Evolutionary conservation across 2,329 filamentous ascomycete species (phyloP).

Genomic region (Xylaria polymorpha): DNA sequence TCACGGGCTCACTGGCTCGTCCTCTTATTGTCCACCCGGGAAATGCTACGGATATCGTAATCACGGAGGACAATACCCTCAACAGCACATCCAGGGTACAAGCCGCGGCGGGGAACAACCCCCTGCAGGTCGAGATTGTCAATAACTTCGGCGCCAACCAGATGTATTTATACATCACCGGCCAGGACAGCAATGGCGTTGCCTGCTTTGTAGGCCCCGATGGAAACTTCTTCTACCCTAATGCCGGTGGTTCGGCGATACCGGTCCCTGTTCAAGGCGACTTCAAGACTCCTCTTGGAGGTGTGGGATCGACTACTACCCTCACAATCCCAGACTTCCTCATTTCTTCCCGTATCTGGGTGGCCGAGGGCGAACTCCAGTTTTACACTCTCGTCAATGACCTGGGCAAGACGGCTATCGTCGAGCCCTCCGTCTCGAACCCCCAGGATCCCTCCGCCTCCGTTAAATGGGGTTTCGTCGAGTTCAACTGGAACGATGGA

Average conservation of each 20-base stretch:
- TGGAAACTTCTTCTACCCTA: slow-evolving; percentile 56
- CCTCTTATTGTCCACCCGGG: slow-evolving; percentile 46
- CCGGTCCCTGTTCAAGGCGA: slow-evolving; percentile 51
- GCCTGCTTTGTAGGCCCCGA: slow-evolving; percentile 55
- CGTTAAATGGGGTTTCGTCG: slow-evolving; percentile 63
- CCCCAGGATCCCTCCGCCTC: slow-evolving; percentile 56
- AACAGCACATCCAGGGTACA: slow-evolving; percentile 50
- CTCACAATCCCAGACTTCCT: slow-evolving; percentile 56
- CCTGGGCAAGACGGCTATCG: slow-evolving; percentile 51
- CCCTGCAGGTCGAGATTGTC: slow-evolving; percentile 48
- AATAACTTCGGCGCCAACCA: slow-evolving; percentile 54
- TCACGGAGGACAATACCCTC: slow-evolving; percentile 55
- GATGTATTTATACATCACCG: slow-evolving; percentile 58
- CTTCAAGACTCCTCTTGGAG: slow-evolving; percentile 54
- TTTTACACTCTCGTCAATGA: slow-evolving; percentile 53
- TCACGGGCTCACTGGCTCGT: slow-evolving; percentile 49
- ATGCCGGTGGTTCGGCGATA: slow-evolving; percentile 47
- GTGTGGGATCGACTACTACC: slow-evolving; percentile 52
- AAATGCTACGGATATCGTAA: slow-evolving; percentile 48
- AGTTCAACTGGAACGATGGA: slow-evolving; percentile 56
- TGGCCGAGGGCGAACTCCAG: slow-evolving; percentile 54
- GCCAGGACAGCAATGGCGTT: slow-evolving; percentile 51
- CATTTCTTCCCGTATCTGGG: slow-evolving; percentile 56
- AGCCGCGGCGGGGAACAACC: slow-evolving; percentile 29
- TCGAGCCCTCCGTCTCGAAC: slow-evolving; percentile 61